Evolutionary conservation across 768 basidiomycete genomes (phyloP).

Genomic region (Tulasnella sp.): DNA sequence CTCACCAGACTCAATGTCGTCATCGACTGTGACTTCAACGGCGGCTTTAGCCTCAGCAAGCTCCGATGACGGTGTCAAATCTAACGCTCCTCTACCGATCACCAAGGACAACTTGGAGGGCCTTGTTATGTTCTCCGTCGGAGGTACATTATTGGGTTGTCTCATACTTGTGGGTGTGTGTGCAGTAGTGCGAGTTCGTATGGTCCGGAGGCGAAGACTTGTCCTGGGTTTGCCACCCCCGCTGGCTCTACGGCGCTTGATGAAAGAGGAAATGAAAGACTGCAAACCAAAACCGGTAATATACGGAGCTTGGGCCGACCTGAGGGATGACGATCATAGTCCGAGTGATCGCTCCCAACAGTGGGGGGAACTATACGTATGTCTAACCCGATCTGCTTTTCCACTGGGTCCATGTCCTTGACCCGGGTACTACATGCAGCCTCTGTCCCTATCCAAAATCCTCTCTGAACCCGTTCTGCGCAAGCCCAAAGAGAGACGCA

Average conservation of each 20-base stretch:
- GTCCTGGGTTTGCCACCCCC: background rate
- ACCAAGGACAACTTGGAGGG: background rate
- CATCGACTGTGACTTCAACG: background rate
- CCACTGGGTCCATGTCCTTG: background rate
- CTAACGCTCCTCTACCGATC: background rate
- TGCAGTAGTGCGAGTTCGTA: background rate
- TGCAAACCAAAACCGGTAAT: background rate
- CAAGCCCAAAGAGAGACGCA: background rate
- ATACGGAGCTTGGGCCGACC: background rate
- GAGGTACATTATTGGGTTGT: background rate
- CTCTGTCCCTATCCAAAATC: background rate
- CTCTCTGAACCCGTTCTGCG: background rate
- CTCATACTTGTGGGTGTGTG: background rate
- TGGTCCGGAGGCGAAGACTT: background rate
- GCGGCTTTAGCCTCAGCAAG: background rate
- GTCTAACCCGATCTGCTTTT: background rate
- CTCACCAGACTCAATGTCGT: background rate
- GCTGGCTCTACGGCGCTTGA: background rate
- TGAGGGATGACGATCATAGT: background rate
- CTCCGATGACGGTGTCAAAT: background rate
- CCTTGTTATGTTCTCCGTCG: background rate
- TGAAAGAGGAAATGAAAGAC: background rate
- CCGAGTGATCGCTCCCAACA: background rate
- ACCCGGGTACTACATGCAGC: background rate
- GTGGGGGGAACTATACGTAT: background rate